These are phyloP conservation scores for Spergularia bocconei DNA, from an alignment of 148 eudicot genomes.

Conservation along the genomic window DNA sequence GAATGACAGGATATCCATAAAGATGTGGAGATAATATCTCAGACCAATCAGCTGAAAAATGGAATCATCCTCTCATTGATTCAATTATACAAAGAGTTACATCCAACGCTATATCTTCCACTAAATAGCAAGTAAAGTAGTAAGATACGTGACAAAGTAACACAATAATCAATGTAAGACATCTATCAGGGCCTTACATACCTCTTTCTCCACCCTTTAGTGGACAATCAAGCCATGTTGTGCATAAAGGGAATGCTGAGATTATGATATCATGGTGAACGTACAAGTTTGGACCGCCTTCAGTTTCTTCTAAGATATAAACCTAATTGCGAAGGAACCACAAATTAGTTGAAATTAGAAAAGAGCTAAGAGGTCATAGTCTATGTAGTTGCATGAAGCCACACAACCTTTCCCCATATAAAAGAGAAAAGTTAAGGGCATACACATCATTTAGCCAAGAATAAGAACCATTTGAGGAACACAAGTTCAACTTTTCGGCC, in stretches of 20 bases:
- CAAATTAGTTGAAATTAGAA: constrained; percentile 2
- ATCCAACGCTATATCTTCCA: not conserved
- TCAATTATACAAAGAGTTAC: not conserved
- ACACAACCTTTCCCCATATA: not conserved
- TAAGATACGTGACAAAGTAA: not conserved
- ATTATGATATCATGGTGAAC: constrained; percentile 83
- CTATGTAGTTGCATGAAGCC: constrained; percentile 7
- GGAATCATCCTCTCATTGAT: not conserved
- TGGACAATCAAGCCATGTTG: constrained; percentile 96
- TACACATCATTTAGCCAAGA: not conserved
- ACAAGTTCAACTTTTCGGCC: not conserved
- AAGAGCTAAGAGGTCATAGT: not conserved
- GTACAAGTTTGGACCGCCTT: constrained; percentile 64
- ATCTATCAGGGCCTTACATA: constrained; percentile 33
- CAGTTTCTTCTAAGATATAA: constrained; percentile 64
- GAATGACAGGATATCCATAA: not conserved
- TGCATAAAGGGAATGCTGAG: constrained; percentile 83
- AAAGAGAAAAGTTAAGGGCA: not conserved
- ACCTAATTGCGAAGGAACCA: constrained; percentile 42
- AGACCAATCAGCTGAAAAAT: not conserved
- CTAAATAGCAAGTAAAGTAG: constrained; percentile 4
- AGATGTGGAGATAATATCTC: not conserved
- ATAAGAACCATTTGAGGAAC: not conserved
- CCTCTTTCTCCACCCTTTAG: constrained; percentile 94
- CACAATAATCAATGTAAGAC: not conserved